These are phyloP conservation scores for Cymbopogon citratus DNA, from an alignment of 176 grass and related monocot genomes.

Conservation along the genomic window DNA sequence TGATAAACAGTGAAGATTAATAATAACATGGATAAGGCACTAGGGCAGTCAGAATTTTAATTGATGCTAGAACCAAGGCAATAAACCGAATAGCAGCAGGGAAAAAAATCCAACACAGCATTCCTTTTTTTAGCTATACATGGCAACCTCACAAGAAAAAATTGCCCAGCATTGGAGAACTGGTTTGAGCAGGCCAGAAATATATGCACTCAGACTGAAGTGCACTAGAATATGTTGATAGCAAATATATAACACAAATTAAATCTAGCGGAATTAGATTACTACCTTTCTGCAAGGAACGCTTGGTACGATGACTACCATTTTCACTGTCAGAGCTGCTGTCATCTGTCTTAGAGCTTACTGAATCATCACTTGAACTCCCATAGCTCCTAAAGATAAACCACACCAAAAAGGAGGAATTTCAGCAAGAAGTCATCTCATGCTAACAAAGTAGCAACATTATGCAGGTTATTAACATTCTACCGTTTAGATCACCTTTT, in stretches of 20 bases:
- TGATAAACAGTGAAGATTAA: not conserved
- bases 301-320: conserved; percentile 12
- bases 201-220: not conserved
- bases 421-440: conserved; percentile 20
- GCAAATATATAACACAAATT: conserved; percentile 17
- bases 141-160: not conserved
- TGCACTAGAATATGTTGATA: not conserved
- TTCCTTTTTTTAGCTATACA: not conserved
- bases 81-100: not conserved
- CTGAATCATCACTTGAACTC: conserved; percentile 51
- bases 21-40: not conserved
- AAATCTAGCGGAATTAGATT: not conserved
- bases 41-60: not conserved
- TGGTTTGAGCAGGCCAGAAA: conserved; percentile 4
- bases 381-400: conserved; percentile 38
- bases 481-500: conserved; percentile 53
- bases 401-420: not conserved
- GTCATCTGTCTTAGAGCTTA: conserved; percentile 36
- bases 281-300: conserved; percentile 32
- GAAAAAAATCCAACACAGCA: not conserved
- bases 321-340: conserved; percentile 50
- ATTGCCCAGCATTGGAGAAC: not conserved
- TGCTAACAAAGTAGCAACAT: conserved; percentile 7
- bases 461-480: conserved; percentile 13
- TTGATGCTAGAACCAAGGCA: not conserved